These are phyloP conservation scores for Trichoderma harzianum DNA, from an alignment of 2,329 filamentous ascomycete species.

Conservation along the genomic window DNA sequence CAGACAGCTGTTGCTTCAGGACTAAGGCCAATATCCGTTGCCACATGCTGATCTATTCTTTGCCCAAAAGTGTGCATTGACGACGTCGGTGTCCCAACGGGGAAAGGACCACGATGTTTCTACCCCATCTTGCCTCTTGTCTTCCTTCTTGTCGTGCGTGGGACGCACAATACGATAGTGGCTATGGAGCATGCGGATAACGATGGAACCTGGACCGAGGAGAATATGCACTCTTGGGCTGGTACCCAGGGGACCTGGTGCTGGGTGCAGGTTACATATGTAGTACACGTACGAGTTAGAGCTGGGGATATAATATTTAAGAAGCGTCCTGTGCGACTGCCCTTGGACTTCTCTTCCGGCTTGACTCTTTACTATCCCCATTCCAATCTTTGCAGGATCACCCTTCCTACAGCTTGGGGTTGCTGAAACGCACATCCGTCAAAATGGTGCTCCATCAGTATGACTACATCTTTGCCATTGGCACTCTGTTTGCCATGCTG, in stretches of 20 bases:
- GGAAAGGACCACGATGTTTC: background rate
- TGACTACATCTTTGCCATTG: conserved; percentile 70
- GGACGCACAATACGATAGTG: background rate
- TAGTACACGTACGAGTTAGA: background rate
- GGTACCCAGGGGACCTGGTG: background rate
- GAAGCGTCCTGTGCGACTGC: background rate
- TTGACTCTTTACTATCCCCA: background rate
- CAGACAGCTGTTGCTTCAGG: background rate
- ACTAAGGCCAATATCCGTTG: background rate
- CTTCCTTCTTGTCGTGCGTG: background rate
- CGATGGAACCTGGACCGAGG: background rate
- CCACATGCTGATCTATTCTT: background rate
- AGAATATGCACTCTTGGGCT: background rate
- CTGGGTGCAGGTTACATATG: background rate
- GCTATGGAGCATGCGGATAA: background rate
- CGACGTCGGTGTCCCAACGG: conserved; percentile 10
- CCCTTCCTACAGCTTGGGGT: background rate
- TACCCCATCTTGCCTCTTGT: background rate
- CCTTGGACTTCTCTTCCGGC: background rate
- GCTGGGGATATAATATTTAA: background rate
- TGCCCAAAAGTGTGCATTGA: background rate
- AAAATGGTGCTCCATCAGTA: conserved; percentile 60
- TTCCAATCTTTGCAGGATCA: background rate
- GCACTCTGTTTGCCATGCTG: conserved; percentile 71
- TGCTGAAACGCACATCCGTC: background rate